These are phyloP conservation scores for Huntiella savannae DNA, from an alignment of 2,329 filamentous ascomycete genomes.

Conservation along the genomic window DNA sequence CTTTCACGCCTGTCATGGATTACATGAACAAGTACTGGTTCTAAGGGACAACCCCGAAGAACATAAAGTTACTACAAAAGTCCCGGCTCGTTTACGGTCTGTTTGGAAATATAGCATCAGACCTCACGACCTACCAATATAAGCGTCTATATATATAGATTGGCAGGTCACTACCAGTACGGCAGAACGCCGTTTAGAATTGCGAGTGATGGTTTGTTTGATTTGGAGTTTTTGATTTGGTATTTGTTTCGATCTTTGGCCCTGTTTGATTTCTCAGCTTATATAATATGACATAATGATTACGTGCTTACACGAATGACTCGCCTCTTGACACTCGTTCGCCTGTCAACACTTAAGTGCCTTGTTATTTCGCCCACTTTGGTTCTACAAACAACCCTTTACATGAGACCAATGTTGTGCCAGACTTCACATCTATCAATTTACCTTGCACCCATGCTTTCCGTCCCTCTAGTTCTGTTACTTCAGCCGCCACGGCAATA, in stretches of 20 bases:
- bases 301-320: neutral
- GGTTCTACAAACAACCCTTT: slow-evolving; percentile 13
- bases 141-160: neutral
- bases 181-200: neutral
- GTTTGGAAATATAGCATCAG: too few species aligned
- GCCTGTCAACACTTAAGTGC: neutral
- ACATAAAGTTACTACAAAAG: neutral
- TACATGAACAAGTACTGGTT: slow-evolving; percentile 12
- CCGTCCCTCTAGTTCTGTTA: slow-evolving; percentile 11
- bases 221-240: neutral
- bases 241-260: neutral
- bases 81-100: too few species aligned
- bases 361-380: slow-evolving; percentile 10
- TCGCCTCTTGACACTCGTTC: neutral
- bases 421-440: slow-evolving; percentile 11
- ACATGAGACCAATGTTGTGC: slow-evolving; percentile 9
- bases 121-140: too few species aligned
- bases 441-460: slow-evolving; percentile 13
- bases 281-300: slow-evolving; percentile 2
- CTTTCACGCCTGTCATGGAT: slow-evolving; percentile 9
- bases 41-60: slow-evolving; percentile 1
- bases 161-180: neutral
- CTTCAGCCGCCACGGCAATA: slow-evolving; percentile 10
- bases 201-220: neutral
- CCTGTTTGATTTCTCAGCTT: neutral